Evolutionary conservation across 192 early-diverging fungal species (phyloP), one percentile per base, ranked within the genome.

Genomic region (Linnemannia schmuckeri): DNA sequence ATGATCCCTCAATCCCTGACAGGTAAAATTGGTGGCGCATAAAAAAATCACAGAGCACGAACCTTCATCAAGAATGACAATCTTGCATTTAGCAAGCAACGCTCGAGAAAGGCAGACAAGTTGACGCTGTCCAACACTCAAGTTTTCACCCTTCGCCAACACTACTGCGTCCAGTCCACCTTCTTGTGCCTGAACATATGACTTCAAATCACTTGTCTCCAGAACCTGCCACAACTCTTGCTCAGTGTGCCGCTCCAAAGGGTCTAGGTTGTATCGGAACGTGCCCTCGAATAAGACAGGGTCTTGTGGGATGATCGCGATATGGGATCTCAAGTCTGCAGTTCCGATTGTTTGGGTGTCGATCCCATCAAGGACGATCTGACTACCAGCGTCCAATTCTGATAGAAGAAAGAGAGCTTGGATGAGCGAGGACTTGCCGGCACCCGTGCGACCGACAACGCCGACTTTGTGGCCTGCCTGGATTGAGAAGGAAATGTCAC

Each of bases 291-390:
- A 87, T 7, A 90, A 72, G 18, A 88, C 79, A 35, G 90, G 90
- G 52, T 90, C 90, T 88, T 99, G 97, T 38, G 97, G 96, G 78
- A 99, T 97, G n/a, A 99, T 95, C 1, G 95, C 94, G 37, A 99
- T 75, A 44, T 90, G 88, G 22, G 90, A 88, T 24, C 97, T 91
- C 79, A 98, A 89, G 49, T 97, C 94, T 73, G 94, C 90, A 74
- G 95, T 81, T 13, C 94, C 93, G 35, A 98, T 82, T 18, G 82
- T 78, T 0, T 89, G 72, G 70, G 97, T 95, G 73, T 97, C 93
- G 35, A 97, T 82, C 37, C 89, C 93, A 77, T 98, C 97, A 30
- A 98, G 90, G 0, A 84, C 1, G 76, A 98, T 96, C 20, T 74
- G 41, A 35, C 97, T 63, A 13, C 61, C 96, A 13, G 89, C 70